Percentiles rank a stretch among this genome's conserved stretches.
These are phyloP conservation scores for Purpureocillium takamizusanense DNA, from an alignment of 2,329 filamentous ascomycete genomes.

Conservation along the genomic window DNA sequence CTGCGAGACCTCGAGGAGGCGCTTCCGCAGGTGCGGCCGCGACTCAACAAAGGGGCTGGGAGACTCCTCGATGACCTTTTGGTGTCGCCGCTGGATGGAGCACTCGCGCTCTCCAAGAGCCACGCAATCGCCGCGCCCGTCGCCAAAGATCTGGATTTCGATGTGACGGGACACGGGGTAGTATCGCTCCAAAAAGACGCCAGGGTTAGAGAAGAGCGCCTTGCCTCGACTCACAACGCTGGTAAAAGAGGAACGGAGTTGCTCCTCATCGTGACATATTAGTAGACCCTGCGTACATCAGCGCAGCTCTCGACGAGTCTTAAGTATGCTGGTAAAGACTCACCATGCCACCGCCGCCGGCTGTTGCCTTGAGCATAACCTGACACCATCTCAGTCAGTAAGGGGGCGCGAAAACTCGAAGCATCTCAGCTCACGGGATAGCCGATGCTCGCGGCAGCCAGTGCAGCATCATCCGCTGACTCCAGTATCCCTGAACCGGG, in stretches of 20 bases:
- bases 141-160: constrained; percentile 60
- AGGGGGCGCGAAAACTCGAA: no score
- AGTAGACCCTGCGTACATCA: constrained; percentile 33
- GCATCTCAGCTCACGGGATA: constrained; percentile 25
- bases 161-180: constrained; percentile 54
- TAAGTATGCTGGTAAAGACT: not conserved
- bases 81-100: constrained; percentile 57
- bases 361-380: constrained; percentile 48
- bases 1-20: constrained; percentile 9
- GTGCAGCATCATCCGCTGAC: constrained; percentile 41
- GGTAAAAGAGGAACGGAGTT: constrained; percentile 42
- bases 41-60: constrained; percentile 50
- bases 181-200: constrained; percentile 56
- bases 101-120: constrained; percentile 59
- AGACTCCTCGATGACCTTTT: constrained; percentile 64
- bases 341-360: constrained; percentile 53
- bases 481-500: constrained; percentile 20
- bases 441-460: constrained; percentile 24
- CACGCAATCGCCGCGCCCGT: constrained; percentile 38
- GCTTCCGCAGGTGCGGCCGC: constrained; percentile 19
- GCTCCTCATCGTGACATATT: constrained; percentile 38
- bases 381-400: not conserved
- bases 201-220: constrained; percentile 51
- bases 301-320: no score
- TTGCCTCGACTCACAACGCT: constrained; percentile 47